phyloP scores from a whole-genome alignment of 169 alveolate genomes.

The Eimeria maxima region DNA sequence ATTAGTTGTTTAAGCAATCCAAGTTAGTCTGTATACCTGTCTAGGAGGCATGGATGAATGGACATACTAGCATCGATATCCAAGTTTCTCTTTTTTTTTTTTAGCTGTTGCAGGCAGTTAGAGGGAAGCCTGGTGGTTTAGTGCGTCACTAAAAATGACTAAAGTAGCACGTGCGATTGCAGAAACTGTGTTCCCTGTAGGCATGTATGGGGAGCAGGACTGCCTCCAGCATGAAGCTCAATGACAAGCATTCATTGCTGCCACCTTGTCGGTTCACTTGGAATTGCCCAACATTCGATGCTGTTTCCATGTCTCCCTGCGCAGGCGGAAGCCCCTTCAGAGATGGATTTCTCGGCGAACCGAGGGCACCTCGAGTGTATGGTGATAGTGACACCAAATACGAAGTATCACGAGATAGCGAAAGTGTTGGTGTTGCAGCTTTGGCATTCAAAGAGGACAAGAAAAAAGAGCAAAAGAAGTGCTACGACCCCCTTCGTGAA shows the following conservation, averaged over 20 bases:
- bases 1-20: not conserved
- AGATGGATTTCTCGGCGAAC: not conserved
- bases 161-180: not conserved
- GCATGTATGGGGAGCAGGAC: not conserved
- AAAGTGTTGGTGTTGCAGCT: not conserved
- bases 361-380: not conserved
- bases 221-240: not conserved
- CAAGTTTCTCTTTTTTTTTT: not conserved
- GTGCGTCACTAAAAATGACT: not conserved
- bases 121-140: not conserved
- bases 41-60: not conserved
- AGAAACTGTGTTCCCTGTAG: not conserved
- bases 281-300: not conserved
- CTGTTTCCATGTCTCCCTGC: not conserved
- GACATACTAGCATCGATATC: not conserved
- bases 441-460: constrained; percentile 21
- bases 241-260: not conserved
- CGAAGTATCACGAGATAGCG: not conserved
- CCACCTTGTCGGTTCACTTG: not conserved
- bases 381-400: not conserved
- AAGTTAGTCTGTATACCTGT: not conserved
- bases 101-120: not conserved
- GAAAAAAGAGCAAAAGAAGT: not conserved
- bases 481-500: constrained; percentile 13
- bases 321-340: not conserved